These are phyloP conservation scores for Lichtheimia ornata DNA, from an alignment of 371 early-diverging fungal species.

Conservation along the genomic window DNA sequence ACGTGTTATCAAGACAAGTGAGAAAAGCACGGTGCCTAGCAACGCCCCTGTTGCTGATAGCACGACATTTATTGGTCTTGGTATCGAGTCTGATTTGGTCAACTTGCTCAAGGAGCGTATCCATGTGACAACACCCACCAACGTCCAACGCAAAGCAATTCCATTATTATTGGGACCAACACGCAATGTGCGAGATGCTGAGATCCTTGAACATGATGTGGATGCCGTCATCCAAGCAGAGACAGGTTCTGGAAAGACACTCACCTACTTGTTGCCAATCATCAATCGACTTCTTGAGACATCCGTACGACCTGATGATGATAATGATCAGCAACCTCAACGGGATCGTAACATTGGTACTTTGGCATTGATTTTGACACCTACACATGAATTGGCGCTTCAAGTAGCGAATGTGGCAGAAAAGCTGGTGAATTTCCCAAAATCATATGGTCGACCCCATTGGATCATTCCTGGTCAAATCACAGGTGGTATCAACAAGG, in stretches of 20 bases:
- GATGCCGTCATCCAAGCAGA: conserved; percentile 94
- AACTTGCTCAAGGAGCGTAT: conserved; percentile 65
- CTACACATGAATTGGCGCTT: conserved; percentile 98
- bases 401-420: conserved; percentile 87
- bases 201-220: conserved; percentile 45
- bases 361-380: conserved; percentile 86
- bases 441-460: conserved; percentile 62
- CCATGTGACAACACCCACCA: conserved; percentile 66
- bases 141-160: conserved; percentile 74
- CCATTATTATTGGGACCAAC: conserved; percentile 60
- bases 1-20: conserved; percentile 23
- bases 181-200: conserved; percentile 20
- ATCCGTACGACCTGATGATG: conserved; percentile 29
- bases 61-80: conserved; percentile 73
- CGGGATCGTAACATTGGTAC: conserved; percentile 65
- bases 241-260: conserved; percentile 99
- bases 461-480: conserved; percentile 95
- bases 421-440: conserved; percentile 63
- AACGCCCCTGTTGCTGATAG: conserved; percentile 57
- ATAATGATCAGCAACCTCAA: conserved; percentile 31
- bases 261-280: conserved; percentile 93
- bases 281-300: conserved; percentile 53
- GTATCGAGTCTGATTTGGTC: conserved; percentile 69
- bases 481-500: conserved; percentile 91
- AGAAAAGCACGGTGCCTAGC: conserved; percentile 45